Evolutionary conservation across 2,329 filamentous ascomycete genomes (phyloP), one percentile per base, ranked within the genome.

Genomic region (Verticillium zaregamsianum): DNA sequence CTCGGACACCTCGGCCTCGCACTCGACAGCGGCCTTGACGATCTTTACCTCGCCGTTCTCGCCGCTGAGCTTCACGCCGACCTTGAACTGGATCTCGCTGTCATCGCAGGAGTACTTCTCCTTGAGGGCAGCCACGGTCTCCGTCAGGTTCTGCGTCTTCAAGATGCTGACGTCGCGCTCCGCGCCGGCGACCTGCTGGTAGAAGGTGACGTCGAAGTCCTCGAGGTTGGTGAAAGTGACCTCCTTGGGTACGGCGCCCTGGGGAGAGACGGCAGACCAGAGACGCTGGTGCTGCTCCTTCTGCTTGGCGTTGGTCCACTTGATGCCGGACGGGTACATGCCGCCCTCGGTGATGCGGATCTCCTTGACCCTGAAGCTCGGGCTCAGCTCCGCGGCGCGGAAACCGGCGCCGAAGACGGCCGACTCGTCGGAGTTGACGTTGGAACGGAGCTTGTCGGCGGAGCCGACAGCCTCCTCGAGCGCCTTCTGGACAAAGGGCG

Each of bases 301-400:
- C 49, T 86, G 84, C 65, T 90, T 87, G 62, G 86, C 82, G 63
- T 80, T 81, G 40, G 80, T 86, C 86, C 92, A 97, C 74, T 89
- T 90, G 69, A 97, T 84, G 61, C 88, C 87, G 32, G 90, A 84
- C 2, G 88, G 80, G 73, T 95, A 97, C 54, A 83, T 82, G 52
- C 91, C 85, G 25, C 85, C 86, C 69, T 99, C 95, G n/a, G 81
- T 84, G 59, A 91, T 86, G 63, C 91, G 85, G 67, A 99, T 99
- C 72, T 98, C 95, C 83, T 98, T 99, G 72, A 99, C 95, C 64
- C 93, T 90, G 87, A 99, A 99, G 73, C 91, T 94, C 49, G 94
- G 93, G 77, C 92, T 97, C 62, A 99, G 83, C 68, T 92, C 88
- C 59, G 95, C 95, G 58, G 92, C 95, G 72, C 93, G 92, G 83